phyloP scores from a whole-genome alignment of 2,329 filamentous ascomycete species.

The Epichloe amarillans region DNA sequence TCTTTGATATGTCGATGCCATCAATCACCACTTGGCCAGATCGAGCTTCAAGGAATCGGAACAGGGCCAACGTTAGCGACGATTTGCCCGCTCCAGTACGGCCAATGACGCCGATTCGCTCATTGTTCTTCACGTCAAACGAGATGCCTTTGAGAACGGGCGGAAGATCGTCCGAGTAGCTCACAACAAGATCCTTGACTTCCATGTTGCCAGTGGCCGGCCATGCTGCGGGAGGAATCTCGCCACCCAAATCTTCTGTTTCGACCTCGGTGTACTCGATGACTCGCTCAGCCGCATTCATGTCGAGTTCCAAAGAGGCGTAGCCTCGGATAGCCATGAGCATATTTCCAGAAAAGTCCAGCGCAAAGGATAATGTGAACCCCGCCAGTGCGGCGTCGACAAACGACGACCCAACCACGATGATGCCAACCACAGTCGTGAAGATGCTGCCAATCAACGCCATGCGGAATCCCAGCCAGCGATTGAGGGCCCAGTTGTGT shows the following conservation, averaged over 20 bases:
- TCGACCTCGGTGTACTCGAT: constrained; percentile 59
- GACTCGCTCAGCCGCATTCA: constrained; percentile 67
- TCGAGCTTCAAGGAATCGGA: constrained; percentile 60
- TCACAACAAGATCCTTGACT: constrained; percentile 57
- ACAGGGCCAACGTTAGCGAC: constrained; percentile 59
- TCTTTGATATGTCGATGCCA: constrained; percentile 59
- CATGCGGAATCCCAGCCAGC: constrained; percentile 68
- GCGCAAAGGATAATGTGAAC: constrained; percentile 56
- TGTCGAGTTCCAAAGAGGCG: constrained; percentile 59
- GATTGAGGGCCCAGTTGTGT: constrained; percentile 59
- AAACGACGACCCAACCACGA: constrained; percentile 46
- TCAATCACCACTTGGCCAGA: constrained; percentile 58
- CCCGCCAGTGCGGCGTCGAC: constrained; percentile 61
- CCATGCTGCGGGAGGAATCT: constrained; percentile 56
- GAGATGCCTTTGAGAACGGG: constrained; percentile 56
- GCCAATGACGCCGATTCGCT: constrained; percentile 64
- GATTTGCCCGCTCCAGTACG: constrained; percentile 70
- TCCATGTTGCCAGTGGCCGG: constrained; percentile 61
- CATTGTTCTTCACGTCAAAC: constrained; percentile 52
- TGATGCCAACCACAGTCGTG: constrained; percentile 46
- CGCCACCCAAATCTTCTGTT: constrained; percentile 51
- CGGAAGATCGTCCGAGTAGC: constrained; percentile 58
- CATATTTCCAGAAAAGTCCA: constrained; percentile 53
- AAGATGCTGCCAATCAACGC: constrained; percentile 56
- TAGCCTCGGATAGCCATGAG: constrained; percentile 56